Base-by-base conservation (phyloP, 2,329 filamentous ascomycete genomes). In the Whalleya microplaca region DNA sequence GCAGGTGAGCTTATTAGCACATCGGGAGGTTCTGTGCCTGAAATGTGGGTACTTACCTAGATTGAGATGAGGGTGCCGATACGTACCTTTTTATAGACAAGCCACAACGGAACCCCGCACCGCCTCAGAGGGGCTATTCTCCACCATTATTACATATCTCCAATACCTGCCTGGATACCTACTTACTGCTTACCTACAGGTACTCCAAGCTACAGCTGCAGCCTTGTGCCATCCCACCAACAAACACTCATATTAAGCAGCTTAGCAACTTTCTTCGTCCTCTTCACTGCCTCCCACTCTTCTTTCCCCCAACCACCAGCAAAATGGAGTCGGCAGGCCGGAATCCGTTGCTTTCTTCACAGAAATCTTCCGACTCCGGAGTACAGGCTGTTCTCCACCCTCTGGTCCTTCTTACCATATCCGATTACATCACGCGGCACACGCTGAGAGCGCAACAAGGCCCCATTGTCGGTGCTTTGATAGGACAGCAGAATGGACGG, bases 361-460 rank as follows among this genome's bases (percentile, higher is more conserved):
- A 86, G 68, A 89, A 86, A 74, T 82, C 85, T 64, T 83, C 84
- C 42, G 91, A 95, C 73, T 88, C 88, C 19, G 85, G 86, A 48
- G 85, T 96, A 44, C 88, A 92, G 63, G 86, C 92, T 53, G 86
- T 92, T 66, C 85, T 99, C 18, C 95, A 99, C 70, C 95, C 95
- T 21, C 87, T 99, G 47, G 93, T 96, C 50, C 89, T 98, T 64
- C 90, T 99, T 76, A 96, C 90, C 63, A 95, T 99, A 68, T 96
- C 94, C 66, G 95, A 99, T 75, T 96, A 96, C 73, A 92, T 98
- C 73, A 96, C 94, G 56, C 86, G 95, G 58, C 93, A 96, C 74
- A 91, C 88, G 1, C 82, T 96, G 54, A 86, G 95, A 56, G 79
- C 86, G 50, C 87, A 92, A 67, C 73, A 79, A 18, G 90, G 90